Percentiles rank a stretch among this genome's conserved stretches.
Evolutionary conservation across 2,329 filamentous ascomycete genomes (phyloP).

Genomic region (Metarhizium guizhouense): DNA sequence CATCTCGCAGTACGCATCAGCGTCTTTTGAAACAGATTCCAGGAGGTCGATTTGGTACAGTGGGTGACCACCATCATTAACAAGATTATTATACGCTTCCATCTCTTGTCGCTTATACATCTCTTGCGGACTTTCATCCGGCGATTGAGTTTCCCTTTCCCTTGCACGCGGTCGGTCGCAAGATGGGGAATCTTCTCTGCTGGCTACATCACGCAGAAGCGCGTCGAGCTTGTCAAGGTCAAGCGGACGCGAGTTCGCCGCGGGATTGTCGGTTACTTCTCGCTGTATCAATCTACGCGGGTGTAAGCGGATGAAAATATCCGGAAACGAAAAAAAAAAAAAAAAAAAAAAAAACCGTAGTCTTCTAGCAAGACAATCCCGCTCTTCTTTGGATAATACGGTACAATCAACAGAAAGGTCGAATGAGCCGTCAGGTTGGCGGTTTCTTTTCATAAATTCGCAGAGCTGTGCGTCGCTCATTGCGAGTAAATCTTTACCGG

Average conservation of each 20-base stretch:
- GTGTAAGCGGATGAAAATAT: not conserved
- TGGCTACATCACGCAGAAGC: conserved; percentile 9
- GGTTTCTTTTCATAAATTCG: conserved; percentile 11
- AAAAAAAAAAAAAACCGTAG: conserved; percentile 7
- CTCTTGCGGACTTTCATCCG: not conserved
- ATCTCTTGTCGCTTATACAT: conserved; percentile 8
- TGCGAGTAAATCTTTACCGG: conserved; percentile 4
- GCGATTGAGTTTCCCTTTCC: conserved; percentile 1
- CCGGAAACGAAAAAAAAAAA: not conserved
- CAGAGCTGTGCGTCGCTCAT: conserved; percentile 11
- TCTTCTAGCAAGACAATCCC: conserved; percentile 9
- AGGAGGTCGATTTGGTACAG: conserved; percentile 18
- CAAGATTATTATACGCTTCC: conserved; percentile 17
- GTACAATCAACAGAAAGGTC: conserved; percentile 10
- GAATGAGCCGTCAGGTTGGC: conserved; percentile 8
- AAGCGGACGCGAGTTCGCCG: conserved; percentile 7
- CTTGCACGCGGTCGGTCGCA: not conserved
- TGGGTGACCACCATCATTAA: conserved; percentile 22
- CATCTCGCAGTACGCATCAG: conserved; percentile 16
- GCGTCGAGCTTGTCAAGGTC: conserved; percentile 13
- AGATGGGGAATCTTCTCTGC: not conserved
- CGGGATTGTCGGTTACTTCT: not conserved
- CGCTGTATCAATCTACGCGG: conserved; percentile 4
- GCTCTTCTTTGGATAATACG: conserved; percentile 9
- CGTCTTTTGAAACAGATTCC: conserved; percentile 13